Evolutionary conservation across 805 yeast genomes (phyloP).

Genomic region (Candida anglica): DNA sequence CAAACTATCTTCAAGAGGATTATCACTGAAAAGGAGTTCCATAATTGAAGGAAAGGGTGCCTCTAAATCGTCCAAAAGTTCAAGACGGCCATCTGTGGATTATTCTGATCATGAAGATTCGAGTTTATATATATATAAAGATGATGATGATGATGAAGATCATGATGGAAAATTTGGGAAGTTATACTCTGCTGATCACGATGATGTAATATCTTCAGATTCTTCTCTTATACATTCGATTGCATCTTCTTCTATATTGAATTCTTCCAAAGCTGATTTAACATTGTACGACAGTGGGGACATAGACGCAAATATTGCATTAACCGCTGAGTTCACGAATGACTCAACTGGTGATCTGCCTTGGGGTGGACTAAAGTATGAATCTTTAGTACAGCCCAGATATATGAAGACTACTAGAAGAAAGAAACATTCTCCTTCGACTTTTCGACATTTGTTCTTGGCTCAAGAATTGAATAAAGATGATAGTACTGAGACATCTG

Average conservation of each 20-base stretch:
- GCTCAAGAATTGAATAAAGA: constrained; percentile 57
- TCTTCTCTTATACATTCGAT: constrained; percentile 1
- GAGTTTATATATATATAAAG: constrained; percentile 21
- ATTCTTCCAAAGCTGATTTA: not conserved
- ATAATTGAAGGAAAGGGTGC: too few species aligned
- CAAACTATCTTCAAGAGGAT: too few species aligned
- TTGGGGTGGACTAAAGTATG: constrained; percentile 27
- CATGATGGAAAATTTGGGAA: constrained; percentile 9
- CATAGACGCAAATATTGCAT: not conserved
- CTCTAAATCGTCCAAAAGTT: too few species aligned
- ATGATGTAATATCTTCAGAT: constrained; percentile 1
- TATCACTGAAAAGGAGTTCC: too few species aligned
- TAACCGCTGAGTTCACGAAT: not conserved
- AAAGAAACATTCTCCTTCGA: constrained; percentile 42
- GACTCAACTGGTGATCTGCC: constrained; percentile 8
- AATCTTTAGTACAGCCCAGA: constrained; percentile 49
- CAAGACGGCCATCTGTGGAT: too few species aligned
- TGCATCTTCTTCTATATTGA: not conserved
- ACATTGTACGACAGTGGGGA: not conserved
- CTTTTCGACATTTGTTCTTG: constrained; percentile 50
- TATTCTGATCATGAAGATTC: constrained; percentile 20
- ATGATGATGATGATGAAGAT: constrained; percentile 8
- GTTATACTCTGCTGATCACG: constrained; percentile 5
- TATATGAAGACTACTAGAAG: constrained; percentile 49
- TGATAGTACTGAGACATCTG: too few species aligned